These are phyloP conservation scores for Phalaenopsis hybrid DNA, from an alignment of 116 monocot genomes.

Conservation along the genomic window DNA sequence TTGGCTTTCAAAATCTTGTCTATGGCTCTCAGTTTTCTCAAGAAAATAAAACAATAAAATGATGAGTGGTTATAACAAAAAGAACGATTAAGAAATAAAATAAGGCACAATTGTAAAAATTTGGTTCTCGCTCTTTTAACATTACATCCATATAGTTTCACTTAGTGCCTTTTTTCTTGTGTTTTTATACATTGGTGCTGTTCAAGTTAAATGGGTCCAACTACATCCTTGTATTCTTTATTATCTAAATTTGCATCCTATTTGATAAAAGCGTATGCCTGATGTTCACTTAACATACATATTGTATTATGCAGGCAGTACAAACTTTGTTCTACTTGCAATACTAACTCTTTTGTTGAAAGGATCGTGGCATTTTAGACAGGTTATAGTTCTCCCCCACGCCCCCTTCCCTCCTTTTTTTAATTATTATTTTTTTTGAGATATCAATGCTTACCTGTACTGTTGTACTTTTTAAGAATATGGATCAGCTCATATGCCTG, in stretches of 20 bases:
- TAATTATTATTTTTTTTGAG: neutral
- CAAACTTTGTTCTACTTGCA: slow-evolving; percentile 79
- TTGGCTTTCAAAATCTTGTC: too few relatives aligned
- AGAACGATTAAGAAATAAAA: too few relatives aligned
- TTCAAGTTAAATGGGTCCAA: neutral
- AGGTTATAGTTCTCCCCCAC: slow-evolving; percentile 29
- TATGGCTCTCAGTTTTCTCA: too few relatives aligned
- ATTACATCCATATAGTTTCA: too few relatives aligned
- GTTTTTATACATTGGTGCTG: neutral
- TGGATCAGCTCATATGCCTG: neutral
- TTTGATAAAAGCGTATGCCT: neutral
- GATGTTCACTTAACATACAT: neutral
- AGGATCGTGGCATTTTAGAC: slow-evolving; percentile 91
- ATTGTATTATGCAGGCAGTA: slow-evolving; percentile 51
- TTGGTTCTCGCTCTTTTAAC: neutral
- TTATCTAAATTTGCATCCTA: neutral
- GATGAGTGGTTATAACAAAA: too few relatives aligned
- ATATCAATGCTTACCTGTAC: neutral
- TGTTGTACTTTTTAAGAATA: neutral
- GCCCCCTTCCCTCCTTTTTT: too few relatives aligned
- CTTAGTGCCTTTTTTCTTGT: neutral
- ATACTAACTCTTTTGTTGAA: slow-evolving; percentile 68
- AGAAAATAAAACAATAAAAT: too few relatives aligned
- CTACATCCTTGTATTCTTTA: neutral
- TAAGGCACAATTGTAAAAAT: too few relatives aligned